Conservation (phyloP, 2,329 filamentous ascomycete species). For the Fusarium tricinctum region DNA sequence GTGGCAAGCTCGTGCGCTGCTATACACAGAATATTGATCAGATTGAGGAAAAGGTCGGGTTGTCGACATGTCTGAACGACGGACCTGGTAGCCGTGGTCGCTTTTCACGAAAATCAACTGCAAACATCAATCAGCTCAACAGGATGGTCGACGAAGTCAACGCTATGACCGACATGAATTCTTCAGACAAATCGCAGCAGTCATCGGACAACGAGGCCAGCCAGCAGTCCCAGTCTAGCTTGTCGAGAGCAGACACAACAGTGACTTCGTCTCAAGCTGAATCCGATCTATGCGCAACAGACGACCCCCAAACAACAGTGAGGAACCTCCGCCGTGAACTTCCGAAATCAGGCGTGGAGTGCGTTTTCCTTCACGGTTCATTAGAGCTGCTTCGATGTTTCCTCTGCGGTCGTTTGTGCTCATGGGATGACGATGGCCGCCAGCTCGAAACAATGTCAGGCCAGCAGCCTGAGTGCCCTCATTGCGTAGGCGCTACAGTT, state of each 20-base stretch:
- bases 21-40: constrained; percentile 84
- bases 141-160: constrained; percentile 57
- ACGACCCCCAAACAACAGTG: constrained; percentile 33
- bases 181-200: constrained; percentile 41
- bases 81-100: constrained; percentile 73
- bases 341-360: constrained; percentile 66
- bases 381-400: constrained; percentile 75
- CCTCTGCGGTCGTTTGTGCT: constrained; percentile 68
- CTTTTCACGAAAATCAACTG: constrained; percentile 66
- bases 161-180: constrained; percentile 37
- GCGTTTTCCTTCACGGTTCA: constrained; percentile 81
- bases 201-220: constrained; percentile 41
- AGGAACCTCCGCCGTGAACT: constrained; percentile 49
- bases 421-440: constrained; percentile 71
- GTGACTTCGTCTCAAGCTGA: constrained; percentile 32
- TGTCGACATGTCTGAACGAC: constrained; percentile 72
- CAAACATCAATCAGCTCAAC: constrained; percentile 52
- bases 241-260: constrained; percentile 32
- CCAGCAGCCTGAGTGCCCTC: constrained; percentile 75
- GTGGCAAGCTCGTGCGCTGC: constrained; percentile 76
- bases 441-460: constrained; percentile 72
- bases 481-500: constrained; percentile 73
- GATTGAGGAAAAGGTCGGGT: constrained; percentile 77
- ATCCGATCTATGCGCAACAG: constrained; percentile 39
- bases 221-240: constrained; percentile 34